Base-by-base conservation (phyloP, 345 rosid species). In the Balakata baccata region DNA sequence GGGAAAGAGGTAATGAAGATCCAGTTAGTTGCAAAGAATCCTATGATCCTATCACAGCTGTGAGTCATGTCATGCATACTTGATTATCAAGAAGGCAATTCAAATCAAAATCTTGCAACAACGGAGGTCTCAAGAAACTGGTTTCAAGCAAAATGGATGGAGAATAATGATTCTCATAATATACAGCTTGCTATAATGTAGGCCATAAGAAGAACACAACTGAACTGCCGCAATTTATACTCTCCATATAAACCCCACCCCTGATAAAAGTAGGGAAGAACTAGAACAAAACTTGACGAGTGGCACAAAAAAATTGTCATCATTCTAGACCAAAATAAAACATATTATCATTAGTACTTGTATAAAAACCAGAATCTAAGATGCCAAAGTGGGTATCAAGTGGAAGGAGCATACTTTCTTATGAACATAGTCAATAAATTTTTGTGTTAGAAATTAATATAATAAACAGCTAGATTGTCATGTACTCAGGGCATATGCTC, bases 401-500 rank as follows among this genome's bases (percentile, higher is more conserved):
- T 67, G 41, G 22, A 67, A 50, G 57, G 45, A 67, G 43, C 22
- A 5, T 10, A 67, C 57, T 49, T 49, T 45, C 68, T 49, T 64
- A 64, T 43, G 16, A 18, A 39, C 49, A n/a, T 64, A 64, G 13
- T 37, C 9, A 49, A 14, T 52, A 63, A 56, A 64, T 37, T 14
- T 16, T 34, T n/a, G 9, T 0, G 10, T 23, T 9, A 46, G 34
- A 64, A 64, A 2, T 23, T 65, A 41, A 41, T 29, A 25, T 6
- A n/a, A 6, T 62, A 39, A 23, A 17, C 39, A 22, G 14, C 66
- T 13, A 3, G 47, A 29, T 64, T 43, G 69, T 16, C 22, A 52
- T 52, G 12, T 56, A 67, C 17, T 59, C 57, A 41, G 29, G 46
- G 41, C 46, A 56, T 65, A 68, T 51, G 46, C 73, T 80, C 81